Evolutionary conservation across 192 early-diverging fungal genomes (phyloP), one percentile per base, ranked within the genome.

Genomic region (Coemansia furcata): DNA sequence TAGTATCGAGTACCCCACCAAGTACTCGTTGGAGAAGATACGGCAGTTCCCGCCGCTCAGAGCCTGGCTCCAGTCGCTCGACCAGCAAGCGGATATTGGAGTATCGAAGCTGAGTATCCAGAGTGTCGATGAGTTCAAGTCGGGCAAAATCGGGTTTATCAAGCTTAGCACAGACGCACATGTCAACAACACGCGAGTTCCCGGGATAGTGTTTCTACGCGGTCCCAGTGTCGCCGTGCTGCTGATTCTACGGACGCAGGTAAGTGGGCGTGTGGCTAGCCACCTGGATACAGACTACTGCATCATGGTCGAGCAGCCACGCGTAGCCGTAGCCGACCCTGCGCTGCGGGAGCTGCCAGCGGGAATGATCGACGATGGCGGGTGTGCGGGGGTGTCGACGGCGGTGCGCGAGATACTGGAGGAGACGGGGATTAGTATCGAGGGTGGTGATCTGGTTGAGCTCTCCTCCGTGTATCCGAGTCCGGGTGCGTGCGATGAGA

Each of bases 401-500:
- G 92, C 91, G 17, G 91, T 91, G 5, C 78, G 86, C 6, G 94
- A 95, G 60, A 82, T 95, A 6, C 65, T 90, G 32, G 94, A 95
- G 72, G 94, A 95, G 68, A 92, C 90, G 10, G 94, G 91, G 15
- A 77, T 95, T 10, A 60, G 60, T 3, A 84, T 95, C 17, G 66
- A 74, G 23, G 85, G 85, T 1, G 44, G 76, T 11, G 89, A 91
- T 19, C 66, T 96, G 57, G 71, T 89, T 15, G 90, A 91, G 42
- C 74, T 96, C 1, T 63, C 29, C 49, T 50, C 80, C 88, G 70
- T 89, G 19, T 92, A 91, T 57, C 90, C 92, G 11, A 90, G 89
- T 26, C 82, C 89, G 1, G 94, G 94, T 30, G 94, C 91, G 33
- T 92, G 88, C 44, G 92, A 93, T 58, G 94, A 96, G 84, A 87